Evolutionary conservation across 2,329 filamentous ascomycete species (phyloP), one percentile per base, ranked within the genome.

Genomic region (Pseudocercospora fijiensis): DNA sequence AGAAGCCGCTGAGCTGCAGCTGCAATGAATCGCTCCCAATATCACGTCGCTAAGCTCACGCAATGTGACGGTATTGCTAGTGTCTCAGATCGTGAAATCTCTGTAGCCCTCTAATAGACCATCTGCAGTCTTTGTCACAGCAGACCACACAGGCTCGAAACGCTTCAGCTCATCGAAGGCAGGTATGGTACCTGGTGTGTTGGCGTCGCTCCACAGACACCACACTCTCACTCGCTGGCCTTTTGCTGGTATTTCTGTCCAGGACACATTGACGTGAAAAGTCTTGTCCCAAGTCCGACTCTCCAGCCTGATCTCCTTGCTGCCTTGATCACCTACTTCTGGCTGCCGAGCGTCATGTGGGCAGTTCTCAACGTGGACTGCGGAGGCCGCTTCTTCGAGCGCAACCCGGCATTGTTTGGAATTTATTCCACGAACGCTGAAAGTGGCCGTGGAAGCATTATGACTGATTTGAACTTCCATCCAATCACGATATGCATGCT

Each of bases 201-300:
- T 97, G 51, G 86, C 88, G 78, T 99, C 95, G 71, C 89, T 92
- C 92, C 93, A 98, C 30, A 90, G 81, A 77, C 95, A 98, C 16
- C 88, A 83, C 1, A 93, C 86, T 33, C 80, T 83, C 1, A 92
- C 90, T 67, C 82, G 83, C 33, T 92, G 72, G 18, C 77, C 76
- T 41, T 72, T 72, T 16, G 72, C 67, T 45, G 76, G 73, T 8
- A 64, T 72, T 65, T 66, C 51, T 59, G 69, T 57, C 88, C 89
- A 92, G 61, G 85, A 82, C 1, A 95, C 83, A 70, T 90, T 86
- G 18, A 96, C 88, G 16, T 84, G 83, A 91, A 93, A 97, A 2
- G 84, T 84, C 27, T 86, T 86, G 55, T 87, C 84, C 88, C 91
- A 96, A 37, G 88, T 86, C 33, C 95, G 84, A 68, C 90, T 90